phyloP scores from a whole-genome alignment of 139 green algal species.

The Tetraselmis striata region DNA sequence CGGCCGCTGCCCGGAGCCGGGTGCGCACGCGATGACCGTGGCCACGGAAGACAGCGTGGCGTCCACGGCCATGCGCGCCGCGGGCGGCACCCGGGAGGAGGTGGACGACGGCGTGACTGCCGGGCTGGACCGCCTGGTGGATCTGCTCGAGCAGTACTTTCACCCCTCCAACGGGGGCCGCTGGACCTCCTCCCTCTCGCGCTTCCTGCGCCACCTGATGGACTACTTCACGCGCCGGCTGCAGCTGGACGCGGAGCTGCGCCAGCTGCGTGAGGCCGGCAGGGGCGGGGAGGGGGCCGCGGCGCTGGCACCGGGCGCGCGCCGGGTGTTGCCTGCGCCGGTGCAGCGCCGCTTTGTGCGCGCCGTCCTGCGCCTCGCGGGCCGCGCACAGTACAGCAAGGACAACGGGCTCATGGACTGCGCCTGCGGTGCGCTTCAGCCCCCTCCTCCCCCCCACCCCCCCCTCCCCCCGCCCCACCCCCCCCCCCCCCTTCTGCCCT shows the following conservation, averaged over 20 bases:
- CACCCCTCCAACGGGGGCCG: slow-evolving; percentile 76
- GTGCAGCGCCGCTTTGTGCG: slow-evolving; percentile 30
- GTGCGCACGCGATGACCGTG: neutral
- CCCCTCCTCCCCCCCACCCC: neutral
- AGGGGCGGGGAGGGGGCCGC: neutral
- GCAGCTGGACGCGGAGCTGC: slow-evolving; percentile 12
- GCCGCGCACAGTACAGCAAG: slow-evolving; percentile 77
- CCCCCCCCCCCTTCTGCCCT: neutral
- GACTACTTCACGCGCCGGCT: slow-evolving; percentile 51
- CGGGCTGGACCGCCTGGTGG: slow-evolving; percentile 38
- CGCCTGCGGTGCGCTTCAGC: neutral
- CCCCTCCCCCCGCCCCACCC: neutral
- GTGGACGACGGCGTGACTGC: slow-evolving; percentile 7
- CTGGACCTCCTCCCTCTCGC: slow-evolving; percentile 40
- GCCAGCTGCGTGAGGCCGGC: slow-evolving; percentile 9
- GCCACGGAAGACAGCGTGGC: neutral
- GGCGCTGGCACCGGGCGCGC: slow-evolving; percentile 5
- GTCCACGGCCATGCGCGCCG: slow-evolving; percentile 11
- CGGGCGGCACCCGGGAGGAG: slow-evolving; percentile 7
- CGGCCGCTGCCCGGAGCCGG: slow-evolving; percentile 1
- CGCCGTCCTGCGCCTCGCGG: slow-evolving; percentile 53
- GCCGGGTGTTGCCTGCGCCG: slow-evolving; percentile 12
- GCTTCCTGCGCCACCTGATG: slow-evolving; percentile 37
- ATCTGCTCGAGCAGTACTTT: slow-evolving; percentile 77
- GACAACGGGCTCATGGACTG: slow-evolving; percentile 15